Base-by-base conservation (phyloP, 208 protist species). In the Acanthamoeba sp. region DNA sequence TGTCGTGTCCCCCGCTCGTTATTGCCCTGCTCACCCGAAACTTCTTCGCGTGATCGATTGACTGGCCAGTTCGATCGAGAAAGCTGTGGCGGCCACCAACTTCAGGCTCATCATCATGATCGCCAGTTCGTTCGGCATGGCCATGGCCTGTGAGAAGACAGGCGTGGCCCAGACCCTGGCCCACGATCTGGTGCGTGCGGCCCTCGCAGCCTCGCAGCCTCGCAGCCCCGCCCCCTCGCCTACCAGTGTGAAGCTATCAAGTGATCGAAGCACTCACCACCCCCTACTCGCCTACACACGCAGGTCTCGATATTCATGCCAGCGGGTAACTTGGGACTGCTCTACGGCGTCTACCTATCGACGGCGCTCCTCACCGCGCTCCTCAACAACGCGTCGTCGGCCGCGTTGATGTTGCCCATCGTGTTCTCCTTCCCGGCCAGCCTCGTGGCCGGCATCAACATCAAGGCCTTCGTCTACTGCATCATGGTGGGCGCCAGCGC, bases 401-500 rank as follows among this genome's bases (percentile, higher is more conserved):
- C 91, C 32, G 91, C 91, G 6, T 12, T 94, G 50, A 88, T 88
- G 91, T 24, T 94, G 90, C 66, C 76, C 36, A 71, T 94, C 40
- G 55, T 71, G 24, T 88, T 93, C 66, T 57, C 91, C 6, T 38
- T 88, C 45, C 42, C n/a, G 42, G 22, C 22, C 29, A 29, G n/a
- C 82, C 14, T 64, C 6, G 55, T 42, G 73, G n/a, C 59, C 48
- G 36, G 12, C 88, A 22, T 73, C 50, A 88, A 94, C 27, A n/a
- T 71, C 66, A 94, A 94, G 50, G 76, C 91, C 32, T 62, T 88
- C 24, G 36, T 94, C 57, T 94, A 94, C 71, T 50, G 36, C 91
- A 87, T 94, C 34, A 94, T 94, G 91, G 45, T 94, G 22, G 91
- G n/a, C 29, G 91, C 73, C 16, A 50, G 32, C 3, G 91, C 91